phyloP scores from a whole-genome alignment of 1,284 basidiomycete genomes.

The Sporisorium iseilematis-ciliati region DNA sequence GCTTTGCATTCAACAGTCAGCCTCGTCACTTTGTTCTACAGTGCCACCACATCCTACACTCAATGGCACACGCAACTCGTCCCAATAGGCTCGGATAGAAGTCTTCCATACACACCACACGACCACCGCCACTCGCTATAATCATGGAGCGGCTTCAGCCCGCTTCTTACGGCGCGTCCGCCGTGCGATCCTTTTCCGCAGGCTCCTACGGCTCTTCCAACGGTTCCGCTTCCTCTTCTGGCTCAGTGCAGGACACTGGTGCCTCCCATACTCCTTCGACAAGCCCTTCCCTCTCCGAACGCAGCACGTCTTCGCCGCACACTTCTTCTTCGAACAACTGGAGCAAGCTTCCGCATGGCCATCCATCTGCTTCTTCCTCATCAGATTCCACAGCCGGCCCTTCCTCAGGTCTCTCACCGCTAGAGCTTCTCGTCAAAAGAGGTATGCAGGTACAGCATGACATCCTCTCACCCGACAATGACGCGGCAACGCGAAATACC shows the following conservation, averaged over 20 bases:
- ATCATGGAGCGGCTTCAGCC: constrained; percentile 36
- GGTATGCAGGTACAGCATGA: constrained; percentile 52
- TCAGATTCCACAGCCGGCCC: constrained; percentile 7
- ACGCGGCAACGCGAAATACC: background rate
- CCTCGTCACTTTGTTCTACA: too few species aligned
- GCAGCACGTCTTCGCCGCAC: constrained; percentile 9
- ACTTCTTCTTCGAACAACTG: constrained; percentile 18
- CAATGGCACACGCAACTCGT: background rate
- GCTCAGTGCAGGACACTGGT: constrained; percentile 2
- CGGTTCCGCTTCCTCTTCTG: constrained; percentile 28
- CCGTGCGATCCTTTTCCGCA: constrained; percentile 32
- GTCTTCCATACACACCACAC: background rate
- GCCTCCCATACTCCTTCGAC: constrained; percentile 27
- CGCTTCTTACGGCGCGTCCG: constrained; percentile 14
- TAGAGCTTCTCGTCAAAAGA: constrained; percentile 47
- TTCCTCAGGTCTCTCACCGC: constrained; percentile 30
- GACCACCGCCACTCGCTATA: background rate
- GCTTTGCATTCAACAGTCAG: background rate
- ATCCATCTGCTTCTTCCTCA: constrained; percentile 8
- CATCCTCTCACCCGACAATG: constrained; percentile 19
- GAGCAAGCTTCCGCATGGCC: constrained; percentile 15
- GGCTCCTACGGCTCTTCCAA: constrained; percentile 38
- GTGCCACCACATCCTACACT: background rate
- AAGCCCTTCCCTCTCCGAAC: constrained; percentile 45
- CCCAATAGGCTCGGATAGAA: background rate